Conservation (phyloP, 352 stramenopile species). For the Pythium pectinolyticum region DNA sequence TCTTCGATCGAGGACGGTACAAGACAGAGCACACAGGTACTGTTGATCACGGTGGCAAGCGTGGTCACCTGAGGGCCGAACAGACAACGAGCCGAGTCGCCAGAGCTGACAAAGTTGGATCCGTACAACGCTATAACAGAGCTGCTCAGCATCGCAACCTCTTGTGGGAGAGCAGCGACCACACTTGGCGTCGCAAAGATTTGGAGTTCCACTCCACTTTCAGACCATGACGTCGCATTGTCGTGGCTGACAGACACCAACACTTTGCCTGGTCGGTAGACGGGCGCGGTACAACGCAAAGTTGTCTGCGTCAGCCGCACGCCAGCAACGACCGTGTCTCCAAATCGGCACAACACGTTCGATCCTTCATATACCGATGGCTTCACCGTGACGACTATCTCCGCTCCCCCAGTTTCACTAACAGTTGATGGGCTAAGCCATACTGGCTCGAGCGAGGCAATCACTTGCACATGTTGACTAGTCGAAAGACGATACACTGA, state of each 20-base stretch:
- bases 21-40: constrained; percentile 20
- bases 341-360: constrained; percentile 17
- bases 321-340: constrained; percentile 9
- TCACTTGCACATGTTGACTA: constrained; percentile 1
- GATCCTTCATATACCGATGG: constrained; percentile 7
- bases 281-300: constrained; percentile 16
- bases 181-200: constrained; percentile 21
- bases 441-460: constrained; percentile 6
- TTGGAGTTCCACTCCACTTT: background rate
- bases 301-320: constrained; percentile 5
- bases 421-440: constrained; percentile 26
- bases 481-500: background rate
- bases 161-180: background rate
- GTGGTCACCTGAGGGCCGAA: constrained; percentile 15
- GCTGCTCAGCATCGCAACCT: constrained; percentile 21
- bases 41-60: constrained; percentile 20
- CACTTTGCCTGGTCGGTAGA: constrained; percentile 8
- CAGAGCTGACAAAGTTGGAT: constrained; percentile 17
- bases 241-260: constrained; percentile 21
- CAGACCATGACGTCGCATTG: constrained; percentile 19
- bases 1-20: constrained; percentile 7
- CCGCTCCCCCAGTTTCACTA: constrained; percentile 46
- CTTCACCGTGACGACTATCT: constrained; percentile 32
- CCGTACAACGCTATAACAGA: constrained; percentile 22
- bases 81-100: constrained; percentile 14